Base-by-base conservation (phyloP, 139 green algal genomes). In the Nannochloris sp. region DNA sequence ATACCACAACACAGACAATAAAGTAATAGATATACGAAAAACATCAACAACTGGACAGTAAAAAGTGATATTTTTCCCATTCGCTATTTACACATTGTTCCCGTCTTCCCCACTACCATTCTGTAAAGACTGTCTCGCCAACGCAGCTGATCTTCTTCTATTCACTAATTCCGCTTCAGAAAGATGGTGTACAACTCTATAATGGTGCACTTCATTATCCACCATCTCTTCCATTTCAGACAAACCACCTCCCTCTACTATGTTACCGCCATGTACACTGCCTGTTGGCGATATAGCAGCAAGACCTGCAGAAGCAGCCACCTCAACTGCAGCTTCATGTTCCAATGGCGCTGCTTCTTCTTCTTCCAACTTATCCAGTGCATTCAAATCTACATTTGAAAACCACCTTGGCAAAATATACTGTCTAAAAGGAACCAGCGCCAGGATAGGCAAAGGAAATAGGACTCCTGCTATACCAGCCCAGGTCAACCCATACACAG, bases 401-500 rank as follows among this genome's bases (percentile, higher is more conserved):
- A 90, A 89, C 14, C 87, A 36, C 35, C 69, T 68, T 8, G 81
- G 76, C 72, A 95, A 72, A 32, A 90, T 10, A 51, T 82, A 87
- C 42, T 83, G 67, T 23, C 89, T 68, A 27, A 90, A 34, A 5
- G 89, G 87, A 6, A 96, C 76, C 27, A 96, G 73, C 33, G 67
- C 54, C 72, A 96, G 85, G 74, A 96, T 94, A 47, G 81, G 80
- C 12, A 96, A 25, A 0, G 89, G 89, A 54, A 96, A 96, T 34
- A 80, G 48, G 57, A 90, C 68, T 3, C 67, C 56, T 7, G 37
- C 58, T 45, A 85, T n/a, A 46, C 71, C 68, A 15, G 78, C 67
- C 75, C 68, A 83, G 0, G 86, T 89, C 23, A 92, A 68, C 4
- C 68, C 82, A 38, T 82, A 92, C 0, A 88, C 76, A 4, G 31